Base-by-base conservation (phyloP, 208 protist species). In the Acanthamoeba lenticulata region DNA sequence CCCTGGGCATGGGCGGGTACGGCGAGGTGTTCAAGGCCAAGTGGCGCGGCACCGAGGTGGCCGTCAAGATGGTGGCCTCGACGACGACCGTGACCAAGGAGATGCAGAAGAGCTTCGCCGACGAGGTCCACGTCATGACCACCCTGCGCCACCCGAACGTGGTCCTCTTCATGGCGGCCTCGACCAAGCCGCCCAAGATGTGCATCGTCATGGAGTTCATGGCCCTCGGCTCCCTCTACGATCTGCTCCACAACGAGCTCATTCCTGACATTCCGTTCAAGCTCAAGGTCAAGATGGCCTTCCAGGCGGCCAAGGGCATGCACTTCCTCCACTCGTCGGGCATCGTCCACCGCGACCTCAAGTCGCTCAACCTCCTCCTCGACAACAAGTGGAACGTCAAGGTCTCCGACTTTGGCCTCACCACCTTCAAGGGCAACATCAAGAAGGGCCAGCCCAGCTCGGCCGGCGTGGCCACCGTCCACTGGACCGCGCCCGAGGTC, bases 21-120 rank as follows among this genome's bases (percentile, higher is more conserved):
- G 81, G 81, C 7, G 81, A 90, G 60, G 88, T 92, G 29, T 92
- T 49, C 60, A 92, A 92, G 88, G 88, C 88, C 88, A 92, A 67
- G 29, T 92, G 88, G 88, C 49, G 88, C 24, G 88, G 88, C 42
- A 92, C 88, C 34, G 88, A 77, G 27, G 88, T 92, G 6, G 88
- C 88, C 88, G 88, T 92, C 45, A 92, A 92, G 60, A 92, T 90
- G 81, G 81, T 90, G 49, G 81, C 81, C 32, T 55, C 49, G 3
- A 65, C 9, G 9, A 42, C 81, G 45, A 38, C 55, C 32, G 52
- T 90, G 32, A 67, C 81, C 17, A 90, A 90, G 81, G 81, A 90
- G 81, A 90, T 90, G 81, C 81, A 89, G n/a, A 89, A 89, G 81
- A 60, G 32, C 81, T 89, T 89, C 19, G 45, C 81, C 32, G 81